A percentile compares a stretch with the other conserved stretches of the same genome.
Conservation (phyloP, 2,329 filamentous ascomycete species). For the Ceratocystis harringtonii region DNA sequence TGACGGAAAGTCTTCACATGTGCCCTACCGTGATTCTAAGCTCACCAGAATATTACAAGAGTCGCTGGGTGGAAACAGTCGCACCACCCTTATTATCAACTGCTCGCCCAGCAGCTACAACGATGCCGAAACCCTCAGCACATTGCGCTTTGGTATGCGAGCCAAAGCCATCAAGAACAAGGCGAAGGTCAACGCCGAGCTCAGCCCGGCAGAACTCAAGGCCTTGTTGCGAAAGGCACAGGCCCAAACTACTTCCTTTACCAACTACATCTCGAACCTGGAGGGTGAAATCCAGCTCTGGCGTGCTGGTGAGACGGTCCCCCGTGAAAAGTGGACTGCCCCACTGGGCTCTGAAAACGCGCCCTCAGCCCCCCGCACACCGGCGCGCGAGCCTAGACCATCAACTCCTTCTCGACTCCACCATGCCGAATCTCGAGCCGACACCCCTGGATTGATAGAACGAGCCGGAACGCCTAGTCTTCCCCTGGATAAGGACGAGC, state of each 20-base stretch:
- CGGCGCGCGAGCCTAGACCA: conserved; percentile 34
- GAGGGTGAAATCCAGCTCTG: conserved; percentile 77
- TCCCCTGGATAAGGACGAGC: conserved; percentile 85
- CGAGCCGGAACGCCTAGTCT: conserved; percentile 76
- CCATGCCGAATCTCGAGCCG: conserved; percentile 45
- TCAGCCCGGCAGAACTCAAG: conserved; percentile 92
- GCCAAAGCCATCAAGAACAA: conserved; percentile 99
- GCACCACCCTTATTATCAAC: conserved; percentile 97
- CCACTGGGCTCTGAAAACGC: conserved; percentile 28
- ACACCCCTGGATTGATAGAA: conserved; percentile 56
- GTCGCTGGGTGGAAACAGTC: conserved; percentile 89
- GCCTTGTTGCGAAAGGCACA: conserved; percentile 83
- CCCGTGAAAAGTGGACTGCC: conserved; percentile 73
- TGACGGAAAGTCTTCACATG: conserved; percentile 89
- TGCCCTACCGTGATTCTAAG: conserved; percentile 96
- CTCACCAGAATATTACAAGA: conserved; percentile 95
- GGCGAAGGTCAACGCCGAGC: conserved; percentile 97
- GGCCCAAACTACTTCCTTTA: conserved; percentile 74
- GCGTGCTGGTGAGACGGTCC: conserved; percentile 76
- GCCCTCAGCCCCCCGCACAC: conserved; percentile 24
- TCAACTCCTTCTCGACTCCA: conserved; percentile 27
- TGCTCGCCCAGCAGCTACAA: conserved; percentile 99
- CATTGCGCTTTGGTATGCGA: conserved; percentile 83
- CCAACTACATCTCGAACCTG: conserved; percentile 67
- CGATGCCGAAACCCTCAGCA: conserved; percentile 84